Percentiles rank a stretch among this genome's conserved stretches.
Conservation (phyloP, 257 asterid genomes). For the Solanum appendiculatum region DNA sequence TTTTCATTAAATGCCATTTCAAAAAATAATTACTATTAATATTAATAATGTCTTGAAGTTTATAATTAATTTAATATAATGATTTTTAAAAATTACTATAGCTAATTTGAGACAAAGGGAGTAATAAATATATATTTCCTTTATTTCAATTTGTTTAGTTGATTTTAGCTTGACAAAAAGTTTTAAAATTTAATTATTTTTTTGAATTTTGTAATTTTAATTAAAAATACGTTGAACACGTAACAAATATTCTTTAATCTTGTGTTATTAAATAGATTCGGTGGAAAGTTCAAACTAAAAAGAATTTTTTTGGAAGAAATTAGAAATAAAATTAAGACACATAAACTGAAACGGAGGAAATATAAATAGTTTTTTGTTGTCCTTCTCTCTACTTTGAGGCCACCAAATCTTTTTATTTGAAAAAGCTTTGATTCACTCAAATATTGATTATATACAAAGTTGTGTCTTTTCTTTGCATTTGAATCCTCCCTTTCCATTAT, state of each 20-base stretch:
- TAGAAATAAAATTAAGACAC: background rate
- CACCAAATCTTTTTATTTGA: background rate
- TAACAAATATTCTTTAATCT: no score
- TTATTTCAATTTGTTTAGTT: background rate
- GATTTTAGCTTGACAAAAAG: background rate
- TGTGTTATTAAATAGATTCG: no score
- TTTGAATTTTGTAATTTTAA: no score
- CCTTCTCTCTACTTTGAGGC: background rate
- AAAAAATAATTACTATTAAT: background rate
- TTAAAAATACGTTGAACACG: no score
- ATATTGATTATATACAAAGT: background rate
- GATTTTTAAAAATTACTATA: background rate
- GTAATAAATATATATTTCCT: background rate
- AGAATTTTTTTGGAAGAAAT: background rate
- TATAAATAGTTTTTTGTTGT: background rate
- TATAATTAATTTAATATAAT: background rate
- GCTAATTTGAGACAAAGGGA: background rate
- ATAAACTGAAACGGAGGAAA: background rate
- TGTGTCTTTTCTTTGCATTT: background rate
- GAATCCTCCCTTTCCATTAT: background rate
- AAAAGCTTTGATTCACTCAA: background rate
- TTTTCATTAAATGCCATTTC: no score
- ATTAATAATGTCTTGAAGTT: background rate
- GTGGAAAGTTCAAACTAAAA: no score
- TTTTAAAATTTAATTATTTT: background rate